A percentile compares a stretch with the other conserved stretches of the same genome.
Conservation (phyloP, 441 rosid species). For the Pelargonium cotyledonis region DNA sequence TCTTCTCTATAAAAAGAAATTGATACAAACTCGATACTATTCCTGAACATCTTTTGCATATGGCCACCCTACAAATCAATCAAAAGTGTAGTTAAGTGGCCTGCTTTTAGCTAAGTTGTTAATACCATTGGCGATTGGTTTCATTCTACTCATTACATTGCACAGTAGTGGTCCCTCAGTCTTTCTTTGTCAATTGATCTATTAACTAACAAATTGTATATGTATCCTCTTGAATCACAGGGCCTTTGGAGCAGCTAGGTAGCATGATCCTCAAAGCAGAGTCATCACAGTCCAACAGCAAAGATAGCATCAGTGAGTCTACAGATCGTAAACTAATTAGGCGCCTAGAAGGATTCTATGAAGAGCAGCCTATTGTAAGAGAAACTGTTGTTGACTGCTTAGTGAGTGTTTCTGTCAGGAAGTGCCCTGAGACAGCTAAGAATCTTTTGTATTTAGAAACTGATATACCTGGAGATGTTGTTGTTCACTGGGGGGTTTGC, state of each 20-base stretch:
- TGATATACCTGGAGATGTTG: constrained; percentile 75
- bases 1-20: too few species aligned
- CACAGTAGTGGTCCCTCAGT: too few species aligned
- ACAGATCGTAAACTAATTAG: constrained; percentile 31
- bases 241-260: constrained; percentile 49
- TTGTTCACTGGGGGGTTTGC: constrained; percentile 97
- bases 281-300: constrained; percentile 26
- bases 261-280: constrained; percentile 43
- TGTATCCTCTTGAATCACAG: constrained; percentile 31
- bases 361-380: constrained; percentile 60
- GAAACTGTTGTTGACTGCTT: constrained; percentile 38
- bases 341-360: constrained; percentile 56
- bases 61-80: too few species aligned
- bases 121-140: too few species aligned
- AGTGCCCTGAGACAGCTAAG: constrained; percentile 56
- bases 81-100: too few species aligned
- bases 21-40: too few species aligned
- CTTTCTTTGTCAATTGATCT: not conserved
- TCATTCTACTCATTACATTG: too few species aligned
- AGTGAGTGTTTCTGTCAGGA: constrained; percentile 53
- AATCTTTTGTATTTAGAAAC: constrained; percentile 60
- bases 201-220: constrained; percentile 20
- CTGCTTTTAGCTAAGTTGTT: too few species aligned
- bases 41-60: too few species aligned
- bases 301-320: constrained; percentile 28